A percentile compares a stretch with the other conserved stretches of the same genome.
Evolutionary conservation across 148 eudicot species (phyloP).

Genomic region (Talinum fruticosum): DNA sequence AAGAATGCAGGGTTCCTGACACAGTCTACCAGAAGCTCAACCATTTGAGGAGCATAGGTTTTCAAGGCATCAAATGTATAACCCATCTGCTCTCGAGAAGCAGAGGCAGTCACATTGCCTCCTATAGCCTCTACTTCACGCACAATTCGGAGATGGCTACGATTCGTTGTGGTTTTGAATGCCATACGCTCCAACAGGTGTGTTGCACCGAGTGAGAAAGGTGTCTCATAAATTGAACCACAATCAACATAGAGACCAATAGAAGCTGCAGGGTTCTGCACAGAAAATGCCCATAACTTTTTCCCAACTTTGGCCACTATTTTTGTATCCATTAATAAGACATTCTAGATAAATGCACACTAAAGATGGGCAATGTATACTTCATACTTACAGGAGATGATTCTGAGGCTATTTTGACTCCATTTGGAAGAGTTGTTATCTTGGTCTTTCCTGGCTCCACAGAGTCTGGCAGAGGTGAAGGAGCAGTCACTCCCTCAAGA

Average conservation of each 20-base stretch:
- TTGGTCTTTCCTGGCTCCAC: constrained; percentile 72
- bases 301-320: background rate
- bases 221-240: constrained; percentile 86
- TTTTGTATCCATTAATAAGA: background rate
- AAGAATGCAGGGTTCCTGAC: constrained; percentile 93
- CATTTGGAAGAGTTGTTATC: constrained; percentile 84
- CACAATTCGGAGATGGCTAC: constrained; percentile 82
- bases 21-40: constrained; percentile 82
- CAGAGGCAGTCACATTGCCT: constrained; percentile 74
- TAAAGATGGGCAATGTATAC: background rate
- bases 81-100: constrained; percentile 93
- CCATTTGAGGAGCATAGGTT: constrained; percentile 89
- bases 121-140: constrained; percentile 98
- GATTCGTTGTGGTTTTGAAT: constrained; percentile 75
- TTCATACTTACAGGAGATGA: constrained; percentile 57
- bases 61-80: constrained; percentile 90
- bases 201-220: constrained; percentile 64
- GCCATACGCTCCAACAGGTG: constrained; percentile 98
- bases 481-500: constrained; percentile 57
- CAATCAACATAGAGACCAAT: constrained; percentile 76
- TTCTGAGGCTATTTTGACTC: constrained; percentile 87
- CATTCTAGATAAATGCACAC: background rate
- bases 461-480: constrained; percentile 70
- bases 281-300: constrained; percentile 8
- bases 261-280: constrained; percentile 83